These are phyloP conservation scores for Magnolia sinica DNA, from an alignment of 164 flowering plant species.

Conservation along the genomic window DNA sequence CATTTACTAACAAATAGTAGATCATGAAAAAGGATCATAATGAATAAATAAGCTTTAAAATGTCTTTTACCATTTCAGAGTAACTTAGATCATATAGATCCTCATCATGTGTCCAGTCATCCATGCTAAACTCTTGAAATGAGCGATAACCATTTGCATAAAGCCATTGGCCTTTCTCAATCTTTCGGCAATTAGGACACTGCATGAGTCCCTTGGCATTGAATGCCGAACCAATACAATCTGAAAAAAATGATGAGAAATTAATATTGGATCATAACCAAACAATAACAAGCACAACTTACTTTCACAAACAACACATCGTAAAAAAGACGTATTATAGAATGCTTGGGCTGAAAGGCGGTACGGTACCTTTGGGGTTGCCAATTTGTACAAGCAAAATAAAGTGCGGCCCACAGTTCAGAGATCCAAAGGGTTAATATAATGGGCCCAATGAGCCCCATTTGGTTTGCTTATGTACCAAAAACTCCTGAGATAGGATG, in stretches of 20 bases:
- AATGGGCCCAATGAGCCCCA: too few species aligned
- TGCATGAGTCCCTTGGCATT: constrained; percentile 86
- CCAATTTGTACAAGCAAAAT: too few species aligned
- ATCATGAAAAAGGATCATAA: neutral
- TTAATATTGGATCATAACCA: neutral
- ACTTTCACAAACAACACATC: neutral
- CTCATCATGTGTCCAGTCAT: constrained; percentile 75
- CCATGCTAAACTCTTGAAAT: constrained; percentile 52
- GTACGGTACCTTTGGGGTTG: too few species aligned
- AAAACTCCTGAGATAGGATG: too few species aligned
- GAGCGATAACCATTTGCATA: constrained; percentile 62
- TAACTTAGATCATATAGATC: constrained; percentile 73
- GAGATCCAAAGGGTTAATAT: too few species aligned
- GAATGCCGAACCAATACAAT: constrained; percentile 92
- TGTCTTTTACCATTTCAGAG: constrained; percentile 64
- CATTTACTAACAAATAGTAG: neutral
- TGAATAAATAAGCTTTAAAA: neutral
- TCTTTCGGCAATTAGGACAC: constrained; percentile 90
- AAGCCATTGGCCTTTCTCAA: constrained; percentile 89
- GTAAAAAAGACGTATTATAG: too few species aligned
- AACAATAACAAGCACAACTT: neutral
- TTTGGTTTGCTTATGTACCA: too few species aligned
- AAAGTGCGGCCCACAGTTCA: too few species aligned
- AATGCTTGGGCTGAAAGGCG: too few species aligned
- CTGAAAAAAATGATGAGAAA: constrained; percentile 31